Base-by-base conservation (phyloP, 495 filamentous ascomycete genomes). In the Penicillium lividum region DNA sequence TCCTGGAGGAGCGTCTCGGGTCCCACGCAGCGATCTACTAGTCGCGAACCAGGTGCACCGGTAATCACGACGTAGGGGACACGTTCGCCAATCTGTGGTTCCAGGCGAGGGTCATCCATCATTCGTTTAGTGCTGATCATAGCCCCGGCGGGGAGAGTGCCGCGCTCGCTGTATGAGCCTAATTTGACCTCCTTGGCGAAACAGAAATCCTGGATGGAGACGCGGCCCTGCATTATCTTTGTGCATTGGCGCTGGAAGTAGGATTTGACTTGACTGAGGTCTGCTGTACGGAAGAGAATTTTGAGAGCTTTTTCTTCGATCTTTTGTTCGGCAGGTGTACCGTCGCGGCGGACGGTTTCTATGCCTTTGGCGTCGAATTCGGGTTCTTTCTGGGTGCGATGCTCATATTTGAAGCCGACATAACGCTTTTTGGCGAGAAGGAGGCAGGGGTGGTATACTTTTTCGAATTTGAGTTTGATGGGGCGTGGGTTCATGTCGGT, bases 311-410 rank as follows among this genome's bases (percentile, higher is more conserved):
- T 95, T 74, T 98, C 94, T 77, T 97, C 92, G 60, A 98, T 97
- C 76, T 93, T 97, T 69, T 98, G 95, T 71, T 96, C 91, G 0
- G 93, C 94, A 0, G 93, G 92, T 3, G 91, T 97, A 46, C 94
- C 94, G 73, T 98, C 94, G 53, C 94, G 84, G 8, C 94, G 84
- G 28, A 98, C 93, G 0, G 95, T 98, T 77, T 98, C 94, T 57
- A 97, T 98, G 30, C 94, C 94, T 68, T 98, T 98, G 44, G 95
- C 94, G 68, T 98, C 94, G 60, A 98, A 98, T 18, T 95, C 91
- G 22, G 94, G 95, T 59, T 89, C 85, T 18, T 70, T 77, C 68
- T 98, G 93, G 16, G 82, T 74, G 28, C 82, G 84, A 59, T 81
- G 83, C 68, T 98, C 94, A 73, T 95, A 98, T 68, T 96, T 97